Base-by-base conservation (phyloP, 169 alveolate genomes). In the Plasmodium knowlesi region DNA sequence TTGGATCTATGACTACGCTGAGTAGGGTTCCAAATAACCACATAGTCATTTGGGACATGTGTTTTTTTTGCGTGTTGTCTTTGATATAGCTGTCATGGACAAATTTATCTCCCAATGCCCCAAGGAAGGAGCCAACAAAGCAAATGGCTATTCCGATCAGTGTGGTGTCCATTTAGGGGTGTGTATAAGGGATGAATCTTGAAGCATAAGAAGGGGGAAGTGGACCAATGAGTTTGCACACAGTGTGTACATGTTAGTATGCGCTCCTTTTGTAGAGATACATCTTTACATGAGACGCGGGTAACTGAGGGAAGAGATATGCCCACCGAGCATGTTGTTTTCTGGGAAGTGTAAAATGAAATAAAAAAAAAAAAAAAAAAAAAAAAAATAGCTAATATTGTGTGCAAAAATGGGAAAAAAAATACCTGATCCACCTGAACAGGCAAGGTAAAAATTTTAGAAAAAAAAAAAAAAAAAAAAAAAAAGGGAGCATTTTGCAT, bases 91-190 rank as follows among this genome's bases (percentile, higher is more conserved):
- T 85, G 67, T 85, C 93, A 34, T 85, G 93, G n/a, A 85, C 86
- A 6, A 39, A 76, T 53, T 85, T 85, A 67, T 85, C 93, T 37
- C 86, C 93, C 22, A 85, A 32, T 74, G 93, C 93, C 22, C 93
- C 93, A 22, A 85, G 67, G 43, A 85, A 85, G 8, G 93, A 85
- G 14, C 93, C 93, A 22, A 85, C 70, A 85, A 85, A 85, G 28
- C 54, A 85, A 4, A 85, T 53, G 25, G 43, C 4, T 37, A 85
- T 53, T 73, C 93, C 93, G 41, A 85, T 74, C 28, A 50, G 16
- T 73, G 93, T 46, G 34, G 41, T 34, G 79, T 74, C 50, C 93
- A 85, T 85, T 85, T 84, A 14, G 16, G 41, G 39, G 41, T 32
- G 39, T 32, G 3, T 32, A 32, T 32, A 9, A 14, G 41, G 19